These are phyloP conservation scores for Xylaria sp. DNA, from an alignment of 2,329 filamentous ascomycete genomes.

Conservation along the genomic window DNA sequence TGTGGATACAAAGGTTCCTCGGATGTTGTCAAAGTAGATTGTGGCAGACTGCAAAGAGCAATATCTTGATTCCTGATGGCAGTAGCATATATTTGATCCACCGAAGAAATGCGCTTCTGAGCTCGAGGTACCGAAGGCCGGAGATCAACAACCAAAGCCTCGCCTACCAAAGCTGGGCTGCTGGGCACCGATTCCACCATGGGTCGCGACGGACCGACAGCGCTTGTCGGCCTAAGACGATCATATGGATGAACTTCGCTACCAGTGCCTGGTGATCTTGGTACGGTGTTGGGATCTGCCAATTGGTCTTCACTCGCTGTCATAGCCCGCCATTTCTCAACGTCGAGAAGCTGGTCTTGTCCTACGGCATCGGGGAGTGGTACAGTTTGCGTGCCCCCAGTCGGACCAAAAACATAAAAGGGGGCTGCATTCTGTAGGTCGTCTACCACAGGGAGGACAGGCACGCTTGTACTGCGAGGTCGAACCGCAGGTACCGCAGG, in stretches of 20 bases:
- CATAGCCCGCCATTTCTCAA: conserved; percentile 31
- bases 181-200: conserved; percentile 41
- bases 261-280: conserved; percentile 23
- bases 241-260: conserved; percentile 32
- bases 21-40: conserved; percentile 16
- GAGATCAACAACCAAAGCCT: conserved; percentile 47
- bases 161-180: conserved; percentile 46
- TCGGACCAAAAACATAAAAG: conserved; percentile 61
- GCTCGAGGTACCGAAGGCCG: conserved; percentile 34
- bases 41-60: conserved; percentile 40
- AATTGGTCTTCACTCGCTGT: conserved; percentile 28
- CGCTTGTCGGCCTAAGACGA: conserved; percentile 33
- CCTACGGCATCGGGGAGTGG: conserved; percentile 18
- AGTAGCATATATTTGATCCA: conserved; percentile 45
- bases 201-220: conserved; percentile 40
- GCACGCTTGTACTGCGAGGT: conserved; percentile 62
- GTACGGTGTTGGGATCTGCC: conserved; percentile 20
- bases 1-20: conserved; percentile 4
- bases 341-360: conserved; percentile 27
- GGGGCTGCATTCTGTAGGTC: conserved; percentile 58
- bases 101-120: conserved; percentile 43
- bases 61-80: conserved; percentile 45
- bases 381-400: conserved; percentile 19
- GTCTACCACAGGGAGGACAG: conserved; percentile 58
- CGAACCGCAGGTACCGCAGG: conserved; percentile 48